Conservation (phyloP, 306 rosid genomes). For the Quercus wislizeni region DNA sequence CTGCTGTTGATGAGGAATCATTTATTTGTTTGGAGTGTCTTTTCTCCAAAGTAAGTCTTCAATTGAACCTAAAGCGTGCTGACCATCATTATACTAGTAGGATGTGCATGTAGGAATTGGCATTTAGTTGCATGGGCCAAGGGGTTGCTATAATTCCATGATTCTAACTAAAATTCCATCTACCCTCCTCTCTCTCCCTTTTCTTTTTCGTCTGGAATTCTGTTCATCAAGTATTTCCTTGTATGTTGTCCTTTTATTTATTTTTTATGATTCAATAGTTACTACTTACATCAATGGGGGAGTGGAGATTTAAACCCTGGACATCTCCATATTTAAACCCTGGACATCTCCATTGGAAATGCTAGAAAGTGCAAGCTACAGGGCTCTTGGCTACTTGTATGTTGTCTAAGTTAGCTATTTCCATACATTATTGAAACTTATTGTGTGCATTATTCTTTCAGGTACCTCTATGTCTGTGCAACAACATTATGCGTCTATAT, state of each 20-base stretch:
- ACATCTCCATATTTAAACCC: too few species aligned
- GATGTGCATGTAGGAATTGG: not conserved
- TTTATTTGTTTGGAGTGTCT: slow-evolving; percentile 93
- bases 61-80: slow-evolving; percentile 13
- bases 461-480: slow-evolving; percentile 79
- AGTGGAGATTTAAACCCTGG: too few species aligned
- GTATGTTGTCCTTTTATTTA: not conserved
- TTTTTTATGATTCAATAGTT: too few species aligned
- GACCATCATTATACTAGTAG: slow-evolving; percentile 1
- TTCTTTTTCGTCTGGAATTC: too few species aligned
- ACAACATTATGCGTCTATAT: slow-evolving; percentile 61
- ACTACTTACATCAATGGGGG: too few species aligned
- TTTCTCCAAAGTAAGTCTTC: slow-evolving; percentile 86
- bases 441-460: slow-evolving; percentile 26
- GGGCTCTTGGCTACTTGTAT: not conserved
- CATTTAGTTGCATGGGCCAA: not conserved
- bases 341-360: too few species aligned
- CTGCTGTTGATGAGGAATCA: slow-evolving; percentile 92
- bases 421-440: slow-evolving; percentile 13
- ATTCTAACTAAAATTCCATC: not conserved
- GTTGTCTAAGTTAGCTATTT: slow-evolving; percentile 1
- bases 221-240: not conserved
- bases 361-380: too few species aligned
- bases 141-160: not conserved
- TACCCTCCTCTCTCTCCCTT: not conserved